Evolutionary conservation across 192 early-diverging fungal genomes (phyloP).

Genomic region (Chytriomyces sp.): DNA sequence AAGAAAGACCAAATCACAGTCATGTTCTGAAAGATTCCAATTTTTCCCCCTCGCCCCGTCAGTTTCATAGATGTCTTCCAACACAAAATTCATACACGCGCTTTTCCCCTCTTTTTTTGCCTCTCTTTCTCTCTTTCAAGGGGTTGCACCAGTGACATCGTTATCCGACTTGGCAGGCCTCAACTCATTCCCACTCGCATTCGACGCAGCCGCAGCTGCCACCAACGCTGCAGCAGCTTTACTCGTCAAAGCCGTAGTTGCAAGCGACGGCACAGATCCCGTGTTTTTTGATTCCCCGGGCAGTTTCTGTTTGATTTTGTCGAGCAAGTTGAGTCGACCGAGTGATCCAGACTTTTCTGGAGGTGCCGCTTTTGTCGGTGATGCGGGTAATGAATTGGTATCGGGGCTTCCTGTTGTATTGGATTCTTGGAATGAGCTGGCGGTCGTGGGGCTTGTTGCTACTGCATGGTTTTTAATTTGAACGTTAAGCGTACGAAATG

Average conservation of each 20-base stretch:
- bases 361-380: neutral
- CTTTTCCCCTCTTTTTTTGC: neutral
- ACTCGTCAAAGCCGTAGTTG: neutral
- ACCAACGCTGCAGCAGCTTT: neutral
- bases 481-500: neutral
- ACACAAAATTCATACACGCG: neutral
- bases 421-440: constrained; percentile 26
- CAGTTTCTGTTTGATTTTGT: constrained; percentile 25
- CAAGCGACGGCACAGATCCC: neutral
- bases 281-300: neutral
- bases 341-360: neutral
- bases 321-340: constrained; percentile 18
- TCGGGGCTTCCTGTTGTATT: neutral
- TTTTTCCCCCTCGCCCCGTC: neutral
- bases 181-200: neutral
- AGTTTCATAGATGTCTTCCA: neutral
- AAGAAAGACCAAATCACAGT: too few relatives aligned
- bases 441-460: constrained; percentile 12
- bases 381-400: neutral
- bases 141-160: neutral
- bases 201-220: neutral
- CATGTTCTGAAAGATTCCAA: too few relatives aligned
- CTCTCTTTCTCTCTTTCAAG: too few relatives aligned
- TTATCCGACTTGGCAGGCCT: neutral
- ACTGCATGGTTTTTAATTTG: neutral